Conservation (phyloP, 768 basidiomycete genomes). For the Cubamyces sp. region DNA sequence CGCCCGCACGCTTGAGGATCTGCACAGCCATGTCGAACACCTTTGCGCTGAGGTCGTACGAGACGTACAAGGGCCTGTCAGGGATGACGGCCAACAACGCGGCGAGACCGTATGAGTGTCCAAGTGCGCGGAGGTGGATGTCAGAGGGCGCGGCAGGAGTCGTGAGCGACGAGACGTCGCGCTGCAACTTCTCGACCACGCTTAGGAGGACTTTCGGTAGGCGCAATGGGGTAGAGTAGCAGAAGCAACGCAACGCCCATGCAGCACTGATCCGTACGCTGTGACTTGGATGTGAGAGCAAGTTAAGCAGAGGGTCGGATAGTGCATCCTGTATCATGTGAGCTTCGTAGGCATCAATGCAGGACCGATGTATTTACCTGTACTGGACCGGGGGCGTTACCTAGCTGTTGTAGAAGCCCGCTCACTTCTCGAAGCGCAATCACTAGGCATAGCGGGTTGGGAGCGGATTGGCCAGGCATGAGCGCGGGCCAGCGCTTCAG, state of each 20-base stretch:
- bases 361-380: slow-evolving; percentile 51
- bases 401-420: slow-evolving; percentile 84
- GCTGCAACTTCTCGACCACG: slow-evolving; percentile 81
- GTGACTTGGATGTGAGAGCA: slow-evolving; percentile 86
- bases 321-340: slow-evolving; percentile 62
- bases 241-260: slow-evolving; percentile 90
- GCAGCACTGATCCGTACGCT: slow-evolving; percentile 85
- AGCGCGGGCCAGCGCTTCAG: slow-evolving; percentile 92
- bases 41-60: slow-evolving; percentile 89
- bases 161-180: slow-evolving; percentile 74
- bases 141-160: slow-evolving; percentile 76
- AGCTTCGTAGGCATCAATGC: neutral
- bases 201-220: slow-evolving; percentile 78
- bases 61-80: slow-evolving; percentile 88
- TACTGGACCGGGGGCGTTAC: slow-evolving; percentile 88
- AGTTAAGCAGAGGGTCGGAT: slow-evolving; percentile 80
- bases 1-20: slow-evolving; percentile 87
- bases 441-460: slow-evolving; percentile 66
- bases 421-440: slow-evolving; percentile 84
- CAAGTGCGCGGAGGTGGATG: slow-evolving; percentile 70
- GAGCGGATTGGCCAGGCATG: slow-evolving; percentile 82
- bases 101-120: slow-evolving; percentile 89
- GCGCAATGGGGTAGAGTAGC: slow-evolving; percentile 84
- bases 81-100: slow-evolving; percentile 87
- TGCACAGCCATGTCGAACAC: slow-evolving; percentile 90